Percentiles rank a stretch among this genome's conserved stretches.
Evolutionary conservation across 768 basidiomycete species (phyloP).

Genomic region (Rhodotorula graminis): DNA sequence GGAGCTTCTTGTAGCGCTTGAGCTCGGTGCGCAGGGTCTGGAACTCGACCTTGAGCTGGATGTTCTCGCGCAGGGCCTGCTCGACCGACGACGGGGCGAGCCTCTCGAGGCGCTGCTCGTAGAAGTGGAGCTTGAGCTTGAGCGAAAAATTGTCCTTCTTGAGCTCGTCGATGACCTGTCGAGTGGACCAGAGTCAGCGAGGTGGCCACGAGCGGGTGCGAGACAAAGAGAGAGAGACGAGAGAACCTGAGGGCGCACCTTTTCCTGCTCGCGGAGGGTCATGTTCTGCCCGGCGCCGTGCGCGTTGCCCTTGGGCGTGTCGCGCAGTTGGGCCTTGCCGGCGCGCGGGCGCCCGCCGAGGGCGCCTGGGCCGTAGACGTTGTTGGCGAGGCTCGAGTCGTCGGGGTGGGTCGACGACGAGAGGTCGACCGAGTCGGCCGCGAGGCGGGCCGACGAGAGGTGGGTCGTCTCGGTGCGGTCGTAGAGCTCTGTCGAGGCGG

Average conservation of each 20-base stretch:
- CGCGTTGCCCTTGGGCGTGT: background rate
- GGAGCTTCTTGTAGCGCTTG: constrained; percentile 43
- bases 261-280: constrained; percentile 92
- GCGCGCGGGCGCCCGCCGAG: background rate
- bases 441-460: background rate
- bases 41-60: constrained; percentile 54
- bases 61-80: constrained; percentile 67
- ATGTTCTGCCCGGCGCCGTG: constrained; percentile 48
- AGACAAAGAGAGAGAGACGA: too few relatives aligned
- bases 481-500: background rate
- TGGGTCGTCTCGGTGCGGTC: constrained; percentile 13
- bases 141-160: constrained; percentile 97
- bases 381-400: background rate
- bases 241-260: constrained; percentile 58
- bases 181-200: background rate
- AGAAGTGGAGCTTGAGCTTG: constrained; percentile 90
- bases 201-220: background rate
- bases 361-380: background rate
- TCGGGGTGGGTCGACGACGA: background rate
- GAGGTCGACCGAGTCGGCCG: background rate
- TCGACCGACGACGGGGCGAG: constrained; percentile 75
- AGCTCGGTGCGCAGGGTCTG: constrained; percentile 42
- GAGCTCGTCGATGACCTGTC: constrained; percentile 83
- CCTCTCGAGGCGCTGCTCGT: constrained; percentile 84
- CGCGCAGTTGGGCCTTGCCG: too few relatives aligned